Percentiles rank a stretch among this genome's conserved stretches.
Evolutionary conservation across 1,284 basidiomycete species (phyloP).

Genomic region (Melampsora larici-populina): DNA sequence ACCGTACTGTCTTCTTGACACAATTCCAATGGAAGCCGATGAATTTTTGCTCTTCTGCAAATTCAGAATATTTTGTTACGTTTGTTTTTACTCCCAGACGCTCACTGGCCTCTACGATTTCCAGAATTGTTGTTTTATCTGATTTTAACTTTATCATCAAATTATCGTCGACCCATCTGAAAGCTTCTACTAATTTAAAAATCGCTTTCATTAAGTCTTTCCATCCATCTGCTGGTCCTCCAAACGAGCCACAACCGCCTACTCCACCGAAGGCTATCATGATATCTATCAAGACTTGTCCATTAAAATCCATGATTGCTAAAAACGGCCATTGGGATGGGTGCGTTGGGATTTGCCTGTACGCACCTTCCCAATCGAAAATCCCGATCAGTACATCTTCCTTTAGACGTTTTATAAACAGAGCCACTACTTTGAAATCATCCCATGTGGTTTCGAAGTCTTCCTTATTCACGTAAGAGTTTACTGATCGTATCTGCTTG

Average conservation of each 20-base stretch:
- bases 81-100: conserved; percentile 1
- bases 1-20: background rate
- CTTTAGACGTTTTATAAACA: background rate
- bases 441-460: background rate
- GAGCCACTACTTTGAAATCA: background rate
- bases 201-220: background rate
- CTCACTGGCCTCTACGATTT: background rate
- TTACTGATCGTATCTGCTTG: too few relatives aligned
- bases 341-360: background rate
- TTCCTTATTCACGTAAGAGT: too few relatives aligned
- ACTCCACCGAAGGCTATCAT: background rate
- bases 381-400: background rate
- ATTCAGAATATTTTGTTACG: background rate
- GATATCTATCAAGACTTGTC: background rate
- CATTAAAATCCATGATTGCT: background rate
- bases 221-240: background rate
- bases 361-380: conserved; percentile 14
- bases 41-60: background rate
- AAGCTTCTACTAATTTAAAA: background rate
- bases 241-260: conserved; percentile 8
- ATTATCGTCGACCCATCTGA: background rate
- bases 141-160: background rate
- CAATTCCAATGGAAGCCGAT: background rate
- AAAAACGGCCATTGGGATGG: background rate
- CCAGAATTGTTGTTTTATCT: background rate